Base-by-base conservation (phyloP, 2,329 filamentous ascomycete species). In the Diaporthe capsici region DNA sequence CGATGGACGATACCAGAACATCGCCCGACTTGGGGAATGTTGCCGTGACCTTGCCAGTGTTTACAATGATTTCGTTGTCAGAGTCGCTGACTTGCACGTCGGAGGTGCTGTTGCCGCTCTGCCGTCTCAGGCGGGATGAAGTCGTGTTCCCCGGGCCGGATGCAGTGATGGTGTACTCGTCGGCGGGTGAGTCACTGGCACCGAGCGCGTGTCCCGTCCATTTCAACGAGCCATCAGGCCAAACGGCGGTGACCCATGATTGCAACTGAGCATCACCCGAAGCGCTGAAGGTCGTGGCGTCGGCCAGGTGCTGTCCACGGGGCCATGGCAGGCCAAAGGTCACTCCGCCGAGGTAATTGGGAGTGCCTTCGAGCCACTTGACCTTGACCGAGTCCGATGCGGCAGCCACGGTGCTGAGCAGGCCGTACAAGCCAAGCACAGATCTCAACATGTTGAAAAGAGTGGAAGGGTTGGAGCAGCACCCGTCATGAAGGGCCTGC, bases 171-270 rank as follows among this genome's bases (percentile, higher is more conserved):
- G 82, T 86, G 78, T 90, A 90, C 25, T 84, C 83, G 3, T 86
- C 84, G 4, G 83, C 80, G 2, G 85, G 80, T 0, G 78, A 79
- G 2, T 86, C 85, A 0, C 84, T 85, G 7, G 83, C 86, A 17
- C 85, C 81, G 58, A 92, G 83, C 0, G 90, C 89, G 78, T 92
- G 90, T 0, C 86, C 90, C 3, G 88, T 90, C 90, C 90, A 92
- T 79, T 92, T 92, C 72, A 91, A 84, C 0, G 90, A 91, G 37
- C 88, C 89, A 81, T 92, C 90, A 1, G 87, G 85, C 90, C 90
- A 92, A 80, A 89, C 90, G 0, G 87, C 89, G 0, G 88, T 91
- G 4, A 86, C 83, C 90, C 90, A 92, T 0, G 90, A 89, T 76
- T 91, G 87, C 9, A 90, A 80, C 78, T 12, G 79, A 81, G 47